Evolutionary conservation across 768 basidiomycete genomes (phyloP), one percentile per base, ranked within the genome.

Genomic region (Cyathus striatus): DNA sequence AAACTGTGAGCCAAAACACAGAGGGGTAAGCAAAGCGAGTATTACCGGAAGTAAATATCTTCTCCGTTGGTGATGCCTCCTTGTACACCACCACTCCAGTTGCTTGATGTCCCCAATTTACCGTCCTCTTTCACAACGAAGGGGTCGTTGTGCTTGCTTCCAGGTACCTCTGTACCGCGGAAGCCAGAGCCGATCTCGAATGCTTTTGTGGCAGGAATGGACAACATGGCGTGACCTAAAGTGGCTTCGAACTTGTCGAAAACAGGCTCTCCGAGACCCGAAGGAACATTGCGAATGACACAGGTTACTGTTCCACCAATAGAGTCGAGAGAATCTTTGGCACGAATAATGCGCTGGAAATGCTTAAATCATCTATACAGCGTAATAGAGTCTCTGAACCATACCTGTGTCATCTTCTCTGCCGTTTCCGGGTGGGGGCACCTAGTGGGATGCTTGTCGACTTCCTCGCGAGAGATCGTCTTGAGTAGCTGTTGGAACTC

Each of bases 141-240:
- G 17, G 79, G 62, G 62, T 99, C 96, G 63, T 99, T 99, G 68
- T 99, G 96, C 56, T 76, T 77, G 64, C 83, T 87, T 26, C 96
- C 96, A 5, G 90, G 87, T 35, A 97, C 83, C 65, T 94, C 86
- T 4, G 93, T 91, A 5, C 96, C 96, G 50, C 80, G 76, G 76
- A 99, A 96, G 20, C 96, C 96, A 23, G 91, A 95, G 30, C 96
- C 96, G 50, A 98, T 83, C 67, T 99, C 96, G 63, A 99, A 98
- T 5, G 83, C 92, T 59, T 99, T 99, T 42, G 96, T 98, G 14
- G 96, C 95, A 21, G 96, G 96, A 57, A 99, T 96, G 42, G 93
- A 96, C 41, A 99, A 78, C 95, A 99, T 98, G 6, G 96, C 96
- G 60, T 98, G 96, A 10, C 79, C 95, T 47, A 99, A 83, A 49